phyloP scores from a whole-genome alignment of 768 basidiomycete genomes.

The Mycena chlorophos region DNA sequence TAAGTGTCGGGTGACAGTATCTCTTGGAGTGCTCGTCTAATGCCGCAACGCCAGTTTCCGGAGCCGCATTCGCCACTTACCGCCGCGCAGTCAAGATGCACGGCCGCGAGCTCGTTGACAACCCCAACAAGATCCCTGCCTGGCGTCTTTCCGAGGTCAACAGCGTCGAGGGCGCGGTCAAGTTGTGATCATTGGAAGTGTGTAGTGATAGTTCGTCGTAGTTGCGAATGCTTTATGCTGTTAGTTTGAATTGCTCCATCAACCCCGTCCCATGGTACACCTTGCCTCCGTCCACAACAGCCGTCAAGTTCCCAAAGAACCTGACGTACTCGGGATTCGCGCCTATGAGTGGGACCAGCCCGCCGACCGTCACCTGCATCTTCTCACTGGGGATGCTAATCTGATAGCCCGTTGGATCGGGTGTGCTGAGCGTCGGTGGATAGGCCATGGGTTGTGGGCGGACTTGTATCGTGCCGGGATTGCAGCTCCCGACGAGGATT shows the following conservation, averaged over 20 bases:
- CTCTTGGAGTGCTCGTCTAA: neutral
- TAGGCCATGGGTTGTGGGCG: neutral
- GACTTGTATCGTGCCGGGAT: neutral
- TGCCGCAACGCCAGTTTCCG: neutral
- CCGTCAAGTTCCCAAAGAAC: neutral
- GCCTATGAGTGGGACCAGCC: neutral
- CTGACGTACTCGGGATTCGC: neutral
- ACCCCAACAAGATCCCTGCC: neutral
- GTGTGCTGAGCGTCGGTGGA: neutral
- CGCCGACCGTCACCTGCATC: neutral
- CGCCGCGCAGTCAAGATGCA: conserved; percentile 1
- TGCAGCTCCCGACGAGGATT: neutral
- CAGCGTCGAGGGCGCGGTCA: neutral
- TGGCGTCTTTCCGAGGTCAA: neutral
- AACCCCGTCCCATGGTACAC: neutral
- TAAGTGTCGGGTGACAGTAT: no score
- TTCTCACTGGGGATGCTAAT: neutral
- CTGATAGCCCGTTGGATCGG: neutral
- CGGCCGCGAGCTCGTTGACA: neutral
- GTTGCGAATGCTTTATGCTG: no score
- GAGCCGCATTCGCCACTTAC: conserved; percentile 1
- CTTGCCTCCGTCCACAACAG: neutral
- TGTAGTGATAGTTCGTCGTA: no score
- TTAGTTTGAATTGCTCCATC: conserved; percentile 35
- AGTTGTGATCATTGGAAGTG: neutral